These are phyloP conservation scores for Xylaria sp. DNA, from an alignment of 2,329 filamentous ascomycete species.

Conservation along the genomic window DNA sequence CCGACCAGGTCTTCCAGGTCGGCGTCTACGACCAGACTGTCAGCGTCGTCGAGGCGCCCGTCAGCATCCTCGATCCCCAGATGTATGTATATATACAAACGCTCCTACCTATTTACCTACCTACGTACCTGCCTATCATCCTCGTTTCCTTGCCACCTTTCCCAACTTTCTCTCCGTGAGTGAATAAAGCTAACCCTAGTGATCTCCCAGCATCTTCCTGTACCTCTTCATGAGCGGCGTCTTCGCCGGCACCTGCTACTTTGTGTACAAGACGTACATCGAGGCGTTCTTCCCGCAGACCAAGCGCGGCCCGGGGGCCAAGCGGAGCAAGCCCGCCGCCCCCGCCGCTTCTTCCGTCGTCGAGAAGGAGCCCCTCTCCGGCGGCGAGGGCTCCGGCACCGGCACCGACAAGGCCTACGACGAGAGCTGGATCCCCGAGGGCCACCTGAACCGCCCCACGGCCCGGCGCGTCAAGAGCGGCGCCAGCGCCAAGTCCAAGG, in stretches of 20 bases:
- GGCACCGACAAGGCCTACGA: conserved; percentile 77
- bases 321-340: conserved; percentile 57
- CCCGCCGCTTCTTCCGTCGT: conserved; percentile 64
- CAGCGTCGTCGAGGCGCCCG: conserved; percentile 85
- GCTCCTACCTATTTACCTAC: no score
- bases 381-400: conserved; percentile 70
- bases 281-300: conserved; percentile 93
- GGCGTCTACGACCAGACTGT: conserved; percentile 81
- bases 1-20: conserved; percentile 74
- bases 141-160: not conserved
- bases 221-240: conserved; percentile 84
- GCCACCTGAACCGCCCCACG: conserved; percentile 85
- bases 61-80: conserved; percentile 91
- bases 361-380: conserved; percentile 63
- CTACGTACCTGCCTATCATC: not conserved
- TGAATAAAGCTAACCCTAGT: conserved; percentile 35
- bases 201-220: conserved; percentile 78
- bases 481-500: conserved; percentile 50
- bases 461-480: conserved; percentile 68
- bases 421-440: conserved; percentile 89
- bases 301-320: conserved; percentile 64
- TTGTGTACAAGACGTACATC: conserved; percentile 98
- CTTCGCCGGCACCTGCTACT: conserved; percentile 84
- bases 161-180: conserved; percentile 51
- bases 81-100: no score